These are phyloP conservation scores for Pseudocercospora cruenta DNA, from an alignment of 2,329 filamentous ascomycete species.

Conservation along the genomic window DNA sequence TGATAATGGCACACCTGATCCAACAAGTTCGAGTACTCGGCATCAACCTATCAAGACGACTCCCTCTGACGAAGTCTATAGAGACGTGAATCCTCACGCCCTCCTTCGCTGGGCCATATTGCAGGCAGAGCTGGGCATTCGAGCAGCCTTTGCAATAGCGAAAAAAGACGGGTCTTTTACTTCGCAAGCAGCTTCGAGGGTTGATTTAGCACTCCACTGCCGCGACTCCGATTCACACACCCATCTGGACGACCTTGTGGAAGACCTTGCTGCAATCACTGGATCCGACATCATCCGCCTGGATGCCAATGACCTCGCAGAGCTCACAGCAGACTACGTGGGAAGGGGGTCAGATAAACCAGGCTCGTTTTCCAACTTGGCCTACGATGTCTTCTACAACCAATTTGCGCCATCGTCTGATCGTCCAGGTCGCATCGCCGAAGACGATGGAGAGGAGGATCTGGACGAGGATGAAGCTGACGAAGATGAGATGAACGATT, in stretches of 20 bases:
- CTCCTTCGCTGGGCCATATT: slow-evolving; percentile 30
- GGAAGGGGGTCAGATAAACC: slow-evolving; percentile 58
- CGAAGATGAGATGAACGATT: slow-evolving; percentile 35
- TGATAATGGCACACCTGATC: not conserved
- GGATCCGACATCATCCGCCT: slow-evolving; percentile 70
- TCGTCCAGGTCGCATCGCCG: slow-evolving; percentile 15
- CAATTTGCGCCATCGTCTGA: slow-evolving; percentile 38
- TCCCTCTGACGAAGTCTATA: slow-evolving; percentile 17
- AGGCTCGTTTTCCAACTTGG: slow-evolving; percentile 49
- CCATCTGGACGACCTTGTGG: slow-evolving; percentile 63
- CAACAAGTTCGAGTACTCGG: not conserved
- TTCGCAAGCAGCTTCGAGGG: slow-evolving; percentile 32
- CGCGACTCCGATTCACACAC: slow-evolving; percentile 57
- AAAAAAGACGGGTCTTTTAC: slow-evolving; percentile 19
- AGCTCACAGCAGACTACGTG: slow-evolving; percentile 70
- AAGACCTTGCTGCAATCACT: slow-evolving; percentile 63
- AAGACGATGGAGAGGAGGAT: slow-evolving; percentile 46
- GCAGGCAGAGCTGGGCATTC: slow-evolving; percentile 34
- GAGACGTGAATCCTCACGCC: slow-evolving; percentile 23
- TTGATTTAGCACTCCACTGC: slow-evolving; percentile 51
- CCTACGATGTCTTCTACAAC: slow-evolving; percentile 58
- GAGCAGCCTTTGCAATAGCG: slow-evolving; percentile 30
- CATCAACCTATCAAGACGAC: not conserved
- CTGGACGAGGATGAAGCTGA: slow-evolving; percentile 49
- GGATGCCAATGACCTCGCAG: slow-evolving; percentile 70